Evolutionary conservation across 441 rosid species (phyloP).

Genomic region (Erysimum cheiri): DNA sequence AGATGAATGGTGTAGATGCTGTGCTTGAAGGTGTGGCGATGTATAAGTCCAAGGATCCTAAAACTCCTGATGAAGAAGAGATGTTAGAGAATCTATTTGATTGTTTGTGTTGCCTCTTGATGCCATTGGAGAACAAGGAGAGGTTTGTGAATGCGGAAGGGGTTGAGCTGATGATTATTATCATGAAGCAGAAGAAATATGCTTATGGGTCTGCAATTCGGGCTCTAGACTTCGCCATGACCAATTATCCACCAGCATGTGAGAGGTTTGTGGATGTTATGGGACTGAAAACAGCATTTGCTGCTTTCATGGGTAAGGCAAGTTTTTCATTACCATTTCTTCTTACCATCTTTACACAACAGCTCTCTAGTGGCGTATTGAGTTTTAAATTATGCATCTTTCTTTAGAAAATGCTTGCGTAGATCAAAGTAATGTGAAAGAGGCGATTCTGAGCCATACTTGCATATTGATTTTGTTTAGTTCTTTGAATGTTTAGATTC

Average conservation of each 20-base stretch:
- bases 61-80: slow-evolving; percentile 92
- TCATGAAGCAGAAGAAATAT: slow-evolving; percentile 97
- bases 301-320: slow-evolving; percentile 99
- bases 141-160: slow-evolving; percentile 97
- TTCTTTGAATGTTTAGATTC: slow-evolving; percentile 59
- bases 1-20: slow-evolving; percentile 96
- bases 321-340: slow-evolving; percentile 50
- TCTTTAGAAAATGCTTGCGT: neutral
- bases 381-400: slow-evolving; percentile 14
- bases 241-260: slow-evolving; percentile 95
- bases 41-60: slow-evolving; percentile 93
- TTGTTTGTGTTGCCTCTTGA: slow-evolving; percentile 85
- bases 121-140: slow-evolving; percentile 99
- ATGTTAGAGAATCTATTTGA: slow-evolving; percentile 96
- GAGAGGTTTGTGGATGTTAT: slow-evolving; percentile 95
- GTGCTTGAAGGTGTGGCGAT: slow-evolving; percentile 90
- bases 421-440: neutral
- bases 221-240: slow-evolving; percentile 96
- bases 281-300: slow-evolving; percentile 94
- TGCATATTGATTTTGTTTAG: slow-evolving; percentile 20
- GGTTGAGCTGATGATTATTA: slow-evolving; percentile 96
- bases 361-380: neutral
- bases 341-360: neutral
- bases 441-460: slow-evolving; percentile 15
- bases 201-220: slow-evolving; percentile 94